Evolutionary conservation across 352 stramenopile genomes (phyloP), one percentile per base, ranked within the genome.

Genomic region (Hyaloperonospora arabidopsidis): DNA sequence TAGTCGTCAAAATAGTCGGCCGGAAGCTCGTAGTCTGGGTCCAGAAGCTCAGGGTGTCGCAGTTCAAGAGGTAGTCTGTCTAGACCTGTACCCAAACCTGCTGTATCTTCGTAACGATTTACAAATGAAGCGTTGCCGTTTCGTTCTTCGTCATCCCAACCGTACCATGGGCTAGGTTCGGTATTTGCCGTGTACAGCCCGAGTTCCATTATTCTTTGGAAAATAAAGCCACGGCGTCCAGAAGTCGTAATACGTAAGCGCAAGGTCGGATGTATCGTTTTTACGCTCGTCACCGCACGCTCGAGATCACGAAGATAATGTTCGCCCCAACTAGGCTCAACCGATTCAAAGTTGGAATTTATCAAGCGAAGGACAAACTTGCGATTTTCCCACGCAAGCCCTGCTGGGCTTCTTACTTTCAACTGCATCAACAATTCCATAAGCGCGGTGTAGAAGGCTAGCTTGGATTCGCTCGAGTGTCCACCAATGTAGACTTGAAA

Each of bases 371-470:
- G 45, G 14, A 74, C 59, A 35, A 77, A 68, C 32, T 66, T 63
- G 1, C 56, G 51, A 5, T 43, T 22, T 12, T 18, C 52, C 38
- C 68, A 74, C 21, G 11, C 36, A 4, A 72, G 29, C 12, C 71
- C 45, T 14, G 53, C 25, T 7, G 38, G 15, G 2, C 32, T 57
- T 14, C 19, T 59, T 18, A 34, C 11, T 46, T 61, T 35, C 3
- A 76, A 51, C 14, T 62, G 53, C 45, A 47, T 58, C 18, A 77
- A 35, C 19, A 80, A 49, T 14, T 68, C 54, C 0, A 40, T 28
- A 12, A 80, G 14, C 0, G 41, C 54, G n/a, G 68, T 63, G 55
- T 80, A 80, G 36, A 80, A 80, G 0, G 49, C 54, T 11, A 75
- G 46, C 8, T 39, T 44, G 13, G 45, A 72, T 0, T 61, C 45